A percentile compares a stretch with the other conserved stretches of the same genome.
phyloP scores from a whole-genome alignment of 148 eudicot species.

The Nepenthes gracilis region DNA sequence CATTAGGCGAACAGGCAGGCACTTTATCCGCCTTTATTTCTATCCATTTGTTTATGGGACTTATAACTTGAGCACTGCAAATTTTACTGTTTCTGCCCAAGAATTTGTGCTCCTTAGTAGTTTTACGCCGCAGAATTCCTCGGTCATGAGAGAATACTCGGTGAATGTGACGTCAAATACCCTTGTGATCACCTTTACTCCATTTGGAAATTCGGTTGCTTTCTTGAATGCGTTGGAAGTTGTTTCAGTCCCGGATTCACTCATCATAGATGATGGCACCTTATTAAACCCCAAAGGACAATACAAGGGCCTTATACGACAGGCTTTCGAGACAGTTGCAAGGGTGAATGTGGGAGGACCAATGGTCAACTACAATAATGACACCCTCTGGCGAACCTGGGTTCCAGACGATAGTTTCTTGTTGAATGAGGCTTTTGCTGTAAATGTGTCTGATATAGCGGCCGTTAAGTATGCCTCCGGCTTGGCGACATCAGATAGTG shows the following conservation, averaged over 20 bases:
- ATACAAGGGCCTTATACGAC: slow-evolving; percentile 32
- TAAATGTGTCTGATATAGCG: slow-evolving; percentile 12
- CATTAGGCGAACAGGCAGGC: slow-evolving; percentile 48
- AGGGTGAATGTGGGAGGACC: slow-evolving; percentile 95
- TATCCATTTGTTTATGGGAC: slow-evolving; percentile 38
- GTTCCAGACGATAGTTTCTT: slow-evolving; percentile 46
- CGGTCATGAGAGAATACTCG: slow-evolving; percentile 50
- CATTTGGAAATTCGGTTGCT: slow-evolving; percentile 47
- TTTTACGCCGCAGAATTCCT: slow-evolving; percentile 27
- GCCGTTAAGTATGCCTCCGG: slow-evolving; percentile 46
- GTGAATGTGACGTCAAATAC: slow-evolving; percentile 44
- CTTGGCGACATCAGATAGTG: slow-evolving; percentile 42
- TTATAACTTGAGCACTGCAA: slow-evolving; percentile 37
- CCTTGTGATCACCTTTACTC: slow-evolving; percentile 50
- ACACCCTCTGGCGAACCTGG: slow-evolving; percentile 76
- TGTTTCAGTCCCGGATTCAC: slow-evolving; percentile 63
- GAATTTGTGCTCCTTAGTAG: slow-evolving; percentile 39
- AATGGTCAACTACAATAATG: slow-evolving; percentile 32
- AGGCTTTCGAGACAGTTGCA: slow-evolving; percentile 64
- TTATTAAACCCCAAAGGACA: slow-evolving; percentile 16
- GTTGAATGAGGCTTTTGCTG: slow-evolving; percentile 20
- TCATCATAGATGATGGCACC: slow-evolving; percentile 50
- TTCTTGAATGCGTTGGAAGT: slow-evolving; percentile 76
- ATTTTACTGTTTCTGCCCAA: slow-evolving; percentile 54
- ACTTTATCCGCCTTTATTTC: slow-evolving; percentile 76